Conservation (phyloP, 495 filamentous ascomycete genomes). For the Podospora fimiseda region DNA sequence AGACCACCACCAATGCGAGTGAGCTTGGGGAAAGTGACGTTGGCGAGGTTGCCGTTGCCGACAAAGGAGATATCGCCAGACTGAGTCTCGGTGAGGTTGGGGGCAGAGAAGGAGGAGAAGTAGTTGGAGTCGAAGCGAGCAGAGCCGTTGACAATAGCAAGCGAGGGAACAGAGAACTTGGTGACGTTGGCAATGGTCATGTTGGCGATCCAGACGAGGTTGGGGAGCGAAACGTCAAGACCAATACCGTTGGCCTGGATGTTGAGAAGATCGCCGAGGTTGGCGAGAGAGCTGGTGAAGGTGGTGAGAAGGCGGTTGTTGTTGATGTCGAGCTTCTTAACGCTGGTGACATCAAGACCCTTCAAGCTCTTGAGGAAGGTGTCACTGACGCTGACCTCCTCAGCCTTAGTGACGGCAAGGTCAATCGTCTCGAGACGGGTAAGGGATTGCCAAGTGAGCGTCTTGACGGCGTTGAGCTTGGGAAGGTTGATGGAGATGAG, state of each 20-base stretch:
- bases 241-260: conserved; percentile 60
- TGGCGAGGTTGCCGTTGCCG: conserved; percentile 66
- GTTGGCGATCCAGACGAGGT: conserved; percentile 71
- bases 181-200: conserved; percentile 85
- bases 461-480: conserved; percentile 53
- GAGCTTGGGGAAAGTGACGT: conserved; percentile 67
- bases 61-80: conserved; percentile 72
- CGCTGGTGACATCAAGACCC: conserved; percentile 66
- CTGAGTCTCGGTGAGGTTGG: conserved; percentile 68
- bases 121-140: conserved; percentile 78
- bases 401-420: conserved; percentile 62
- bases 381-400: conserved; percentile 67
- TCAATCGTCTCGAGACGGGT: conserved; percentile 58
- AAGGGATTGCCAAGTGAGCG: conserved; percentile 67
- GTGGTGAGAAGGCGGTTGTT: conserved; percentile 68
- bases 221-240: conserved; percentile 59
- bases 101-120: conserved; percentile 59
- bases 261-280: conserved; percentile 55
- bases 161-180: conserved; percentile 65
- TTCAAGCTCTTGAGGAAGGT: conserved; percentile 68
- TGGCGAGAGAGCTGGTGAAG: conserved; percentile 65
- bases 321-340: conserved; percentile 63
- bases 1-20: conserved; percentile 68
- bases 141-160: conserved; percentile 67
- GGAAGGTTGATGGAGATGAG: conserved; percentile 60